phyloP scores from a whole-genome alignment of 306 rosid genomes.

The Acmispon strigosus region DNA sequence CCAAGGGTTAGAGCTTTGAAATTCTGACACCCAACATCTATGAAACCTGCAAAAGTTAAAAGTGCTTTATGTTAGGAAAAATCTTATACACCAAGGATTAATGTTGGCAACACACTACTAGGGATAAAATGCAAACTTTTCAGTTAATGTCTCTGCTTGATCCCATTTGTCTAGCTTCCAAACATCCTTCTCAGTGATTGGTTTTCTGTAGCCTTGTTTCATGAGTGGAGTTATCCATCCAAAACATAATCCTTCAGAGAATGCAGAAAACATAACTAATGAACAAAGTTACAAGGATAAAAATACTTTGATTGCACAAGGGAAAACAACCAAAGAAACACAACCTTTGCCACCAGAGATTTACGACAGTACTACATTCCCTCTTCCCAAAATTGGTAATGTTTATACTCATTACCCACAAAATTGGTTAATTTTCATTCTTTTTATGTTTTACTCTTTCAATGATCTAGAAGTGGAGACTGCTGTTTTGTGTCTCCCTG shows the following conservation, averaged over 20 bases:
- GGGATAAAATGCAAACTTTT: conserved; percentile 38
- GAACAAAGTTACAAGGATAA: not conserved
- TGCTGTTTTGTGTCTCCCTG: not conserved
- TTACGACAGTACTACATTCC: not conserved
- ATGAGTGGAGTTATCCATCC: conserved; percentile 88
- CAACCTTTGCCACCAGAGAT: not conserved
- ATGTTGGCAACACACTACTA: too few species aligned
- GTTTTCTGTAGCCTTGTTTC: conserved; percentile 70
- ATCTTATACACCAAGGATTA: too few species aligned
- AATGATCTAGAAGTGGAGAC: not conserved
- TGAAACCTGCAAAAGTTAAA: conserved; percentile 50
- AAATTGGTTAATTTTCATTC: not conserved
- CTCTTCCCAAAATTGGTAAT: not conserved
- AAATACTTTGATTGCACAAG: not conserved
- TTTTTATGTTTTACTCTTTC: not conserved
- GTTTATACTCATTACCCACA: not conserved
- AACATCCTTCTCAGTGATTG: conserved; percentile 67
- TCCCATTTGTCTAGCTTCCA: conserved; percentile 94
- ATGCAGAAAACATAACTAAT: conserved; percentile 15
- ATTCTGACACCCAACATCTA: conserved; percentile 63
- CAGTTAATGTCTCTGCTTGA: conserved; percentile 48
- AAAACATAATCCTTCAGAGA: conserved; percentile 51
- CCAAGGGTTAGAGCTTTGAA: conserved; percentile 60
- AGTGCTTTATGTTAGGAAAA: not conserved
- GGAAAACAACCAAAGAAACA: not conserved